Conservation (phyloP, 495 filamentous ascomycete species). For the Penicillium verhagenii region DNA sequence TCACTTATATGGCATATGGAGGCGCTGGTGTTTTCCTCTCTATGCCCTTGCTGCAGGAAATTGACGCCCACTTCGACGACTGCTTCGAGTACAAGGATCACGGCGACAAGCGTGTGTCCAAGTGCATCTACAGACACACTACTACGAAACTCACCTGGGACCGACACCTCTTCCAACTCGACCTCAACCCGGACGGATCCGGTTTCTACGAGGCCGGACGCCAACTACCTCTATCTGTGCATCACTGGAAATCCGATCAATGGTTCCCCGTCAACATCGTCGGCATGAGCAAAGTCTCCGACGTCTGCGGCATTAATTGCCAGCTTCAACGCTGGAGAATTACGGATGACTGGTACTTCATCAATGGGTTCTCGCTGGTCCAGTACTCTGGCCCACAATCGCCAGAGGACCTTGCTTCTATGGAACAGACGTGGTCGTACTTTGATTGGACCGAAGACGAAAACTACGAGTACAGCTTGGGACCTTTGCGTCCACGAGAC, state of each 20-base stretch:
- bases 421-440: constrained; percentile 27
- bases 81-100: constrained; percentile 19
- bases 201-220: constrained; percentile 46
- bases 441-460: constrained; percentile 10
- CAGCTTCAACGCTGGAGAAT: constrained; percentile 49
- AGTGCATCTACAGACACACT: constrained; percentile 42
- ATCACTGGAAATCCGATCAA: constrained; percentile 40
- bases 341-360: constrained; percentile 41
- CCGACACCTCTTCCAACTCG: constrained; percentile 39
- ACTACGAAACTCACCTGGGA: constrained; percentile 37
- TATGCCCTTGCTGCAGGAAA: constrained; percentile 26
- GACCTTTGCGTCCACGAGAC: constrained; percentile 14
- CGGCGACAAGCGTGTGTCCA: constrained; percentile 30
- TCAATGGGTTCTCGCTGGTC: constrained; percentile 44
- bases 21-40: constrained; percentile 51
- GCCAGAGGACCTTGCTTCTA: constrained; percentile 4
- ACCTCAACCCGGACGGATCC: constrained; percentile 33
- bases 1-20: constrained; percentile 40
- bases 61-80: constrained; percentile 22
- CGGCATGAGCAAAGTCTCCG: constrained; percentile 21
- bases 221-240: constrained; percentile 38
- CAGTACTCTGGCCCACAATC: constrained; percentile 17
- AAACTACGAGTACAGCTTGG: constrained; percentile 7
- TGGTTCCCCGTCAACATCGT: constrained; percentile 38
- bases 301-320: constrained; percentile 47